These are phyloP conservation scores for Ogataea ganodermae DNA, from an alignment of 805 yeast species.

Conservation along the genomic window DNA sequence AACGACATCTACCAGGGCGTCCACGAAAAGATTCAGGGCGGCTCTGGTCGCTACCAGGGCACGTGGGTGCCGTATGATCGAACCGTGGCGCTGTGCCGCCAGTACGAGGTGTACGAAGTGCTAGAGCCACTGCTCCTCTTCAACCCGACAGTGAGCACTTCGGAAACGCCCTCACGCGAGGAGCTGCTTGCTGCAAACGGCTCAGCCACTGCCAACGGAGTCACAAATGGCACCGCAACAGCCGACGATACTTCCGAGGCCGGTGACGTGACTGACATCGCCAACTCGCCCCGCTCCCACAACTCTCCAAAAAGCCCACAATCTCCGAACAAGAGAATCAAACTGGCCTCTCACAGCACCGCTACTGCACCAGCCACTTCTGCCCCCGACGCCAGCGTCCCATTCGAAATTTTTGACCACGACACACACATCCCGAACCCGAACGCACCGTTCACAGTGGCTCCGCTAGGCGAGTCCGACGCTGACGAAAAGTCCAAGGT, in stretches of 20 bases:
- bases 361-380: neutral
- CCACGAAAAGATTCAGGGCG: slow-evolving; percentile 73
- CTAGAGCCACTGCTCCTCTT: slow-evolving; percentile 51
- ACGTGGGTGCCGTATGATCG: slow-evolving; percentile 70
- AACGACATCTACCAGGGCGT: slow-evolving; percentile 62
- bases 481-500: slow-evolving; percentile 35
- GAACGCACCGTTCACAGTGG: slow-evolving; percentile 49
- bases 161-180: slow-evolving; percentile 50
- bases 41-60: slow-evolving; percentile 75
- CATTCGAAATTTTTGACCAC: slow-evolving; percentile 37
- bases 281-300: neutral
- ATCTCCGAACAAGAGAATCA: slow-evolving; percentile 17
- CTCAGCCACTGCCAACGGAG: slow-evolving; percentile 23
- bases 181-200: slow-evolving; percentile 28
- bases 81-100: slow-evolving; percentile 58
- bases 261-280: neutral
- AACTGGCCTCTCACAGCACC: slow-evolving; percentile 3
- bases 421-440: slow-evolving; percentile 43
- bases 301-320: neutral
- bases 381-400: no score
- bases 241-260: slow-evolving; percentile 1
- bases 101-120: slow-evolving; percentile 57
- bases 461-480: slow-evolving; percentile 41
- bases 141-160: slow-evolving; percentile 40
- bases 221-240: slow-evolving; percentile 8